Base-by-base conservation (phyloP, 2,329 filamentous ascomycete species). In the Clathrospora elynae region DNA sequence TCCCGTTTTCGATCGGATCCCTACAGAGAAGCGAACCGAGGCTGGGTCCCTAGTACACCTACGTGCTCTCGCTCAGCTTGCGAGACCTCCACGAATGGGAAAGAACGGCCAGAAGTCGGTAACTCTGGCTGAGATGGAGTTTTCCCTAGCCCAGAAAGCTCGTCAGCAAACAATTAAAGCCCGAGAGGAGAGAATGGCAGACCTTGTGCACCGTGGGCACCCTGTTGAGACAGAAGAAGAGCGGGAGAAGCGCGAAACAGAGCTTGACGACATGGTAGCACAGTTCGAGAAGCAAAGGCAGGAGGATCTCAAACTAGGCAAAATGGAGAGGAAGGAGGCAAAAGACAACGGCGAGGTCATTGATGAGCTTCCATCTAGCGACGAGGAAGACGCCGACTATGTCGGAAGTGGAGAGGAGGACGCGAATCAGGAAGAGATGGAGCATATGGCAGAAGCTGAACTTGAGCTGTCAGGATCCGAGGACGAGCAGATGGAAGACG, bases 141-240 rank as follows among this genome's bases (percentile, higher is more conserved):
- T 78, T 7, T 79, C 76, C 22, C 74, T 97, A 6, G 77, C 86
- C 24, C 80, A 83, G 53, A 84, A 85, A 48, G 90, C 90, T 5
- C 83, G 88, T 30, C 79, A 86, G 47, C 93, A 99, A 70, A 91
- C 90, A 30, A 83, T 83, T 47, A 71, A 81, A 28, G 90, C 93
- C 66, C 84, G 89, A 38, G 82, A 88, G 46, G 85, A 88, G 55
- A 86, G 86, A 41, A 79, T 97, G 13, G 83, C 89, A 42, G 79
- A 85, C 55, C 78, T 99, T 26, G 84, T 82, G 60, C 85, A 86
- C 8, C 90, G 87, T 69, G 93, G 93, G 6, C 79, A 96, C 17
- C 75, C 86, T 16, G 77, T 97, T 12, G 86, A 91, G 67, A 96
- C 88, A 0, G 83, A 85, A 2, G 92, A 96, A 69, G 91, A 99